Conservation (phyloP, 176 grass and related monocot genomes). For the Alopecurus myosuroides region DNA sequence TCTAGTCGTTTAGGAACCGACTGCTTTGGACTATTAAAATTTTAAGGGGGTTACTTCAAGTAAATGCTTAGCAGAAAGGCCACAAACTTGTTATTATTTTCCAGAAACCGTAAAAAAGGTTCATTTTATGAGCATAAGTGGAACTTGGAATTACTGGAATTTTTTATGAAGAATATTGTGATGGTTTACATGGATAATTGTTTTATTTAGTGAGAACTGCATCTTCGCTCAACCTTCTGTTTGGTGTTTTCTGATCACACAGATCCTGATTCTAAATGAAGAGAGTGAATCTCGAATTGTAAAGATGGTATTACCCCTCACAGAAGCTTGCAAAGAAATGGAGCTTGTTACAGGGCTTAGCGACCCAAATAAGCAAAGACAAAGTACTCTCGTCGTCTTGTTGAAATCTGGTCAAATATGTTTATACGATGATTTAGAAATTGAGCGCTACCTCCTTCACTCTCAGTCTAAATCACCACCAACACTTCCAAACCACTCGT, state of each 20-base stretch:
- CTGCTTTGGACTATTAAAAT: not conserved
- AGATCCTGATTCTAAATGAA: conserved; percentile 89
- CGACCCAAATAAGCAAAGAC: conserved; percentile 63
- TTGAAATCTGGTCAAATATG: conserved; percentile 76
- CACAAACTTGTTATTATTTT: not conserved
- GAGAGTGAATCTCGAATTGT: conserved; percentile 68
- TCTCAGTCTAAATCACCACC: conserved; percentile 71
- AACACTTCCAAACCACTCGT: conserved; percentile 64
- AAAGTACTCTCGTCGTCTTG: conserved; percentile 71
- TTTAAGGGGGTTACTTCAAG: not conserved
- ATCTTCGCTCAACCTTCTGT: conserved; percentile 19
- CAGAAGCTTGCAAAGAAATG: conserved; percentile 71
- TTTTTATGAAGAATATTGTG: conserved; percentile 2
- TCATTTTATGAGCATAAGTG: not conserved
- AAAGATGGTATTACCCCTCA: conserved; percentile 78
- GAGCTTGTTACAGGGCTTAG: conserved; percentile 63
- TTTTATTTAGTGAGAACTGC: conserved; percentile 26
- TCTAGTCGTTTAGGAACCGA: not conserved
- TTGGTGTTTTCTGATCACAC: conserved; percentile 31
- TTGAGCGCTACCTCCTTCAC: conserved; percentile 66
- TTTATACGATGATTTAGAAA: conserved; percentile 89
- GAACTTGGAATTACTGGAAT: not conserved
- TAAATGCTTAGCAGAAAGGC: not conserved
- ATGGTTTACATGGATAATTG: not conserved
- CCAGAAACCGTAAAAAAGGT: not conserved